phyloP scores from a whole-genome alignment of 2,329 filamentous ascomycete genomes.

The Lanzia echinophila region DNA sequence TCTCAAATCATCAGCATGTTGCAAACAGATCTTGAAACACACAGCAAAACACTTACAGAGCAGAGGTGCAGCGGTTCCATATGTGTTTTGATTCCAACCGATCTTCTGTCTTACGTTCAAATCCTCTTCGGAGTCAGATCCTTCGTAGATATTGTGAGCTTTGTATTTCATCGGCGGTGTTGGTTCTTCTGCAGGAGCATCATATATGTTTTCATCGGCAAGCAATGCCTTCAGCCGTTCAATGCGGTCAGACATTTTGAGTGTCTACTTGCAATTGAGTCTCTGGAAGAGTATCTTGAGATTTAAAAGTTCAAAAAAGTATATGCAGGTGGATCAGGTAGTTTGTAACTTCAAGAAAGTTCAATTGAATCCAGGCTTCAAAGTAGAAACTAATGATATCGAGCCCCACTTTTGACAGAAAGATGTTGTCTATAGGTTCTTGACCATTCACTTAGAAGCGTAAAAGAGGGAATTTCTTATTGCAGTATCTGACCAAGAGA shows the following conservation, averaged over 20 bases:
- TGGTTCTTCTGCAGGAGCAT: background rate
- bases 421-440: no score
- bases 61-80: background rate
- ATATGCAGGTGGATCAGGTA: no score
- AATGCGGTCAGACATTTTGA: background rate
- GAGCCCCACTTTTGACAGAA: no score
- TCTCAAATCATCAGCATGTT: background rate
- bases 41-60: background rate
- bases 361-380: no score
- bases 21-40: no score
- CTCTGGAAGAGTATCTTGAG: background rate
- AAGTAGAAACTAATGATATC: no score
- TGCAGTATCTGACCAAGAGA: no score
- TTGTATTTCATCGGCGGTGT: background rate
- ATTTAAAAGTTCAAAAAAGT: no score
- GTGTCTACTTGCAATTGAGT: background rate
- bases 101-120: background rate
- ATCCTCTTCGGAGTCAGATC: conserved; percentile 1
- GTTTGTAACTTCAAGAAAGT: no score
- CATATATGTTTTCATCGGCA: background rate
- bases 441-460: no score
- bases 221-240: conserved; percentile 4
- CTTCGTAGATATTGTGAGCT: conserved; percentile 4
- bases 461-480: no score
- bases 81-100: background rate